Base-by-base conservation (phyloP, 2,329 filamentous ascomycete species). In the Alternaria dauci region DNA sequence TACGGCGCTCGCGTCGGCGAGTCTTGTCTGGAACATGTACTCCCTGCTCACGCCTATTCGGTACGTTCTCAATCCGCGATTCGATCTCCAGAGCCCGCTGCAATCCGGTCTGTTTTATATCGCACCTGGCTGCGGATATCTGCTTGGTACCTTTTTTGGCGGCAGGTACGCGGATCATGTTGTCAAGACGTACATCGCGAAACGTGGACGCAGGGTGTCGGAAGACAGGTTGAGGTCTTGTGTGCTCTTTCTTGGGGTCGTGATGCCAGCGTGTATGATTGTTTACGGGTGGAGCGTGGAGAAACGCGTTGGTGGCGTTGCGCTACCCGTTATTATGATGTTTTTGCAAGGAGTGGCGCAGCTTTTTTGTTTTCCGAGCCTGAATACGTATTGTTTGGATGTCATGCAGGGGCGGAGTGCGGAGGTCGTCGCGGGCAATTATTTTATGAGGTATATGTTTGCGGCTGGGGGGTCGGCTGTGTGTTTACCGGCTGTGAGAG, bases 321-420 rank as follows among this genome's bases (percentile, higher is more conserved):
- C 86, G 0, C 72, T 91, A 5, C 91, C 90, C 0, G 89, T 93
- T 2, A 83, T 93, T 8, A 86, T 87, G 69, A 89, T 94, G 83
- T 93, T 93, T 72, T 61, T 90, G 2, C 90, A 93, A 71, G 91
- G 91, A 1, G 83, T 93, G 0, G 89, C 87, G 0, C 90, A 93
- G 76, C 80, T 93, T 6, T 91, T 92, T 71, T 91, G 89, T 69
- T 93, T 93, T 71, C 90, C 90, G 0, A 87, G 86, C 48, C 76
- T 94, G 62, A 93, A 94, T 75, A 91, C 91, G 0, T 94, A 95
- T 78, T 94, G 91, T 74, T 79, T 95, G 41, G 91, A 95, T 75
- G 91, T 94, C 12, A 92, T 94, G 88, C 90, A 90, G 65, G 83
- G 83, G 1, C 82, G 86, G 30, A 87, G 87, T 43, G 87, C 89